phyloP scores from a whole-genome alignment of 768 basidiomycete genomes.

The Boletus reticulatus region DNA sequence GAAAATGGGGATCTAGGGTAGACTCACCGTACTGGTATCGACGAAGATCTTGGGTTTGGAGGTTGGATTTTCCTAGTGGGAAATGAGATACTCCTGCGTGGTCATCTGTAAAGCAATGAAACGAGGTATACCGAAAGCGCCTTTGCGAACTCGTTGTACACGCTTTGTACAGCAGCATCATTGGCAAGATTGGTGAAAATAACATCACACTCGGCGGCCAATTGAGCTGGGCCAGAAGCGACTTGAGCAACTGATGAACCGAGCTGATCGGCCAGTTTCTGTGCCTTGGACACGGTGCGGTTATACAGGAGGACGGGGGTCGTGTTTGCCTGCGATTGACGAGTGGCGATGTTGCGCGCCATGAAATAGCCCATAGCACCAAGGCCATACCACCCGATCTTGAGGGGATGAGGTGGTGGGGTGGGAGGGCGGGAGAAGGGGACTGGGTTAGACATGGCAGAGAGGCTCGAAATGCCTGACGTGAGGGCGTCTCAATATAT shows the following conservation, averaged over 20 bases:
- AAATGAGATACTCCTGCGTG: neutral
- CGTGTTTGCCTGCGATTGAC: slow-evolving; percentile 34
- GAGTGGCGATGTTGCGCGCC: slow-evolving; percentile 75
- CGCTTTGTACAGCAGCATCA: slow-evolving; percentile 64
- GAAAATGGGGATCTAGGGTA: neutral
- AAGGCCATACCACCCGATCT: slow-evolving; percentile 47
- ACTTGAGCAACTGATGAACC: slow-evolving; percentile 53
- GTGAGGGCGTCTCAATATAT: slow-evolving; percentile 4
- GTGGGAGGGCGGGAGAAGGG: slow-evolving; percentile 64
- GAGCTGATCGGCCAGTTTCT: slow-evolving; percentile 54
- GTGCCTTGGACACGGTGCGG: slow-evolving; percentile 59
- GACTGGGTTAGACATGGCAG: slow-evolving; percentile 17
- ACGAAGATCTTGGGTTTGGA: slow-evolving; percentile 71
- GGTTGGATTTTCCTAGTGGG: slow-evolving; percentile 38
- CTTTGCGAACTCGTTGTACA: slow-evolving; percentile 60
- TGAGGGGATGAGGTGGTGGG: slow-evolving; percentile 38
- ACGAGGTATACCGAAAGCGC: slow-evolving; percentile 49
- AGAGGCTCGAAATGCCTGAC: slow-evolving; percentile 4
- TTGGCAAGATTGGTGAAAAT: slow-evolving; percentile 71
- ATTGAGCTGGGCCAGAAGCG: slow-evolving; percentile 53
- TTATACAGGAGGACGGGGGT: slow-evolving; percentile 74
- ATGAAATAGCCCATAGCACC: slow-evolving; percentile 75
- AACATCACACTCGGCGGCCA: slow-evolving; percentile 68
- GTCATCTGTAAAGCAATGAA: neutral
- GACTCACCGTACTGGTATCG: slow-evolving; percentile 79